Base-by-base conservation (phyloP, 2,329 filamentous ascomycete species). In the Dactylellina cionopaga region DNA sequence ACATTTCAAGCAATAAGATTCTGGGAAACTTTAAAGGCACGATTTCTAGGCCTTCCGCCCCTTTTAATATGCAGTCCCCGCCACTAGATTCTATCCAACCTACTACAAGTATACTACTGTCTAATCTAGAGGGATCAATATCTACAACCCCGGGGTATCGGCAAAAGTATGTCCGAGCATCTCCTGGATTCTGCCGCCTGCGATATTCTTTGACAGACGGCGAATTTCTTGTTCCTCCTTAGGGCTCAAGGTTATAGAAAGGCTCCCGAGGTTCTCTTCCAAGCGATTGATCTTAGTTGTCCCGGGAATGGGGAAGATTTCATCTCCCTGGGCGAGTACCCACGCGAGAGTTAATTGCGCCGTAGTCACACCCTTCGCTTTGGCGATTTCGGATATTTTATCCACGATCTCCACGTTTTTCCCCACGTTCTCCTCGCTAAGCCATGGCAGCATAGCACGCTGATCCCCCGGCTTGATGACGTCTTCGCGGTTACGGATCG, bases 291-390 rank as follows among this genome's bases (percentile, higher is more conserved):
- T 78, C 60, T 77, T 82, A 78, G 82, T 84, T 0, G 83, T 85
- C 0, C 84, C 0, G 11, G 84, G 85, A 49, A 85, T 89, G 0
- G 88, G 86, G 75, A 87, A 84, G 51, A 89, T 81, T 74, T 88
- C 85, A 1, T 84, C 81, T 0, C 85, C 85, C 75, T 89, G 87
- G 17, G 83, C 83, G 74, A 88, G 76, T 63, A 90, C 75, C 87
- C 88, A 90, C 0, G 88, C 88, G 24, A 90, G 80, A 0, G 85
- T 84, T 24, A 91, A 77, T 77, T 91, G 84, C 0, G 82, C 82
- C 0, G 85, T 75, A 0, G 87, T 88, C 47, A 81, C 82, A 78
- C 80, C 82, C 79, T 90, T 88, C 72, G 79, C 81, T 37, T 82
- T 79, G 0, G 85, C 86, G 5, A 88, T 76, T 3, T 77, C 80